Conservation (phyloP, 164 flowering plant species). For the Euptelea pleiosperma region DNA sequence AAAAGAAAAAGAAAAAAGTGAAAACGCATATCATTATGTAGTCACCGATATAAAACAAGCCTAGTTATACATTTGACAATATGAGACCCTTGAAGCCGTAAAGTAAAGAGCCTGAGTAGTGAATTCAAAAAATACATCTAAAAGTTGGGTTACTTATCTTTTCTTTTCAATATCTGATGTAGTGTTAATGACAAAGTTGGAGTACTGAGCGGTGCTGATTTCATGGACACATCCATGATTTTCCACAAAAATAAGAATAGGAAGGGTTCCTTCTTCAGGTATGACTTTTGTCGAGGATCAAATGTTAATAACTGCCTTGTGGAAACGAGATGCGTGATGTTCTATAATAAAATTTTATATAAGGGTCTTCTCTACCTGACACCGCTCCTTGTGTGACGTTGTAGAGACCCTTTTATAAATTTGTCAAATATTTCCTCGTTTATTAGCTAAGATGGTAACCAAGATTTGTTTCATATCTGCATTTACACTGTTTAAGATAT, state of each 20-base stretch:
- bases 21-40: too few relatives aligned
- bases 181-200: constrained; percentile 64
- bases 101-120: too few relatives aligned
- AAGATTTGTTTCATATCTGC: too few relatives aligned
- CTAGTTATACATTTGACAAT: too few relatives aligned
- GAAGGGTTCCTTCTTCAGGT: constrained; percentile 87
- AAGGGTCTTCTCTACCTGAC: not conserved
- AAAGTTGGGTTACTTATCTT: not conserved
- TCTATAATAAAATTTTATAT: not conserved
- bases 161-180: constrained; percentile 23
- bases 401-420: not conserved
- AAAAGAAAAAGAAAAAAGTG: too few relatives aligned
- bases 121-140: too few relatives aligned
- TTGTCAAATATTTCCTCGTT: not conserved
- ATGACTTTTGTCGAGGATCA: constrained; percentile 10
- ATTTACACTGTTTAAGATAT: too few relatives aligned
- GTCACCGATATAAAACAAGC: too few relatives aligned
- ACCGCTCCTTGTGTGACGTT: not conserved
- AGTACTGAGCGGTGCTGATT: constrained; percentile 52
- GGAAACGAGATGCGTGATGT: not conserved
- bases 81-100: too few relatives aligned
- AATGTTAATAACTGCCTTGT: not conserved
- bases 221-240: constrained; percentile 41
- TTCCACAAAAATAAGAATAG: constrained; percentile 60
- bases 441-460: too few relatives aligned